Conservation (phyloP, 2,329 filamentous ascomycete species). For the Xylaria sp. region DNA sequence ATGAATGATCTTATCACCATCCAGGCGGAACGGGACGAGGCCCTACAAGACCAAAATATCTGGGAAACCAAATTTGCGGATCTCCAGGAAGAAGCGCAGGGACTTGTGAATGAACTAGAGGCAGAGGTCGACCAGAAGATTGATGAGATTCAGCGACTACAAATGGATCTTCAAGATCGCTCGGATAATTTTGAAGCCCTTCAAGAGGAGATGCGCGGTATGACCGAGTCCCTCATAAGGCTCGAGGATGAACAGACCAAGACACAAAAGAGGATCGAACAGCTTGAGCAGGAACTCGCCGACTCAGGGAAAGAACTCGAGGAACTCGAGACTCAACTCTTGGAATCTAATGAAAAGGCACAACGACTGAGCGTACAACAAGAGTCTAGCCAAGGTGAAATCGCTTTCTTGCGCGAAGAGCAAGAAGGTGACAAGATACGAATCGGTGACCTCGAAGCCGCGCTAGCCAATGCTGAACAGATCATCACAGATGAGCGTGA, state of each 20-base stretch:
- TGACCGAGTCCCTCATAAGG: conserved; percentile 85
- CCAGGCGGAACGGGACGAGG: conserved; percentile 87
- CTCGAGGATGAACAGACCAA: conserved; percentile 89
- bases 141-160: conserved; percentile 74
- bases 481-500: conserved; percentile 87
- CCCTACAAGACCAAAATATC: conserved; percentile 71
- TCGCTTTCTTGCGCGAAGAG: conserved; percentile 94
- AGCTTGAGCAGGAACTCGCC: conserved; percentile 82
- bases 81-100: conserved; percentile 70
- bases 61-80: conserved; percentile 70
- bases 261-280: conserved; percentile 80
- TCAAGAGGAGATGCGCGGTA: conserved; percentile 90
- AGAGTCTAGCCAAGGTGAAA: conserved; percentile 91
- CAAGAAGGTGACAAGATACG: conserved; percentile 98
- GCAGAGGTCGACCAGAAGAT: conserved; percentile 77
- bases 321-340: conserved; percentile 82
- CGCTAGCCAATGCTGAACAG: conserved; percentile 81
- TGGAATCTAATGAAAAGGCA: conserved; percentile 87
- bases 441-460: conserved; percentile 91
- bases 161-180: conserved; percentile 77
- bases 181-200: conserved; percentile 91
- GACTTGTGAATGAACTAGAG: conserved; percentile 73
- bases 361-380: conserved; percentile 89
- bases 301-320: conserved; percentile 90
- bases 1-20: conserved; percentile 82